Base-by-base conservation (phyloP, 1,284 basidiomycete genomes). In the Cryptococcus sp. region DNA sequence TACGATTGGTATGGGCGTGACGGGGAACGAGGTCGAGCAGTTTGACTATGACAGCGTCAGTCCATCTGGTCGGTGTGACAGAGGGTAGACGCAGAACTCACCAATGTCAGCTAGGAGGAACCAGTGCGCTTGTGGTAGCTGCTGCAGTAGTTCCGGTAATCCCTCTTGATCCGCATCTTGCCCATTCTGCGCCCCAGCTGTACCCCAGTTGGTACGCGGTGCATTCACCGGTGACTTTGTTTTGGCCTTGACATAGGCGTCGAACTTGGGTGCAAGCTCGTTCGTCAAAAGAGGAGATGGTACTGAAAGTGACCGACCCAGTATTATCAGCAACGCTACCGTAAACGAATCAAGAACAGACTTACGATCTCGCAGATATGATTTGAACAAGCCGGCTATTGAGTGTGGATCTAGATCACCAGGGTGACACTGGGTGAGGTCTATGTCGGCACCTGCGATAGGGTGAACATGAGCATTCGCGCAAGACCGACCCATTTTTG, bases 381-480 rank as follows among this genome's bases (percentile, higher is more conserved):
- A 72, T 65, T 83, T 83, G 72, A 82, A 82, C 19, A 81, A 81
- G 41, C 90, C 91, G 38, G 93, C 87, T 16, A 97, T 92, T 1
- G 92, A 90, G 72, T 95, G 91, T 40, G 92, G 92, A 73, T 95
- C 92, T 35, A 95, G 80, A 68, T 94, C 91, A 17, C 88, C 85
- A 23, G 90, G 90, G 48, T 85, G 84, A 66, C 86, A 88, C 62
- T 85, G 83, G 27, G 81, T 79, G 78, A 95, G 84, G 71, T 92
- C 87, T 68, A 87, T 90, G 78, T 95, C 92, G 51, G 87, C 88
- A 54, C 92, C 90, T 87, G 50, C 19, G 7, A 15, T 20, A 64
- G 50, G 67, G 53, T 23, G 45, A 38, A 15, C n/a, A 22, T 45
- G 20, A 50, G 23, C 16, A 10, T 16, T 16, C 44, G 13, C 31